Percentiles rank a stretch among this genome's conserved stretches.
These are phyloP conservation scores for Geotrichum carabidarum DNA, from an alignment of 1,139 yeast genomes.

Conservation along the genomic window DNA sequence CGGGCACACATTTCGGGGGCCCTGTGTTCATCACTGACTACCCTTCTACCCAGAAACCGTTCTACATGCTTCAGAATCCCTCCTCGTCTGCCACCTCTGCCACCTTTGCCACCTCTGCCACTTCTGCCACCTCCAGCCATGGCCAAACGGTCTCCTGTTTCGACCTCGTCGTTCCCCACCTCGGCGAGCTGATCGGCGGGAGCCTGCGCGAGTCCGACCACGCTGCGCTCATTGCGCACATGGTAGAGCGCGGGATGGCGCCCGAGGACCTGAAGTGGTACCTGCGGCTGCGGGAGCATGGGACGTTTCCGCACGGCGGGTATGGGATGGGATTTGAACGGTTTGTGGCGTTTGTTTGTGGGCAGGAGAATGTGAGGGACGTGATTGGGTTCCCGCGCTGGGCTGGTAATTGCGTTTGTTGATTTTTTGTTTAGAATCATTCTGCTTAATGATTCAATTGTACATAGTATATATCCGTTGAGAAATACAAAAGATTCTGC, in stretches of 20 bases:
- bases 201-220: constrained; percentile 78
- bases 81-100: constrained; percentile 36
- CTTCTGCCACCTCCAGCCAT: not conserved
- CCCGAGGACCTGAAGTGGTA: constrained; percentile 72
- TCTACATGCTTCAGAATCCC: constrained; percentile 69
- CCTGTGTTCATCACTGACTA: constrained; percentile 92
- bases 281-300: constrained; percentile 62
- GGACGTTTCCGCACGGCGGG: constrained; percentile 92
- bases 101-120: too few relatives aligned
- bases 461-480: not conserved
- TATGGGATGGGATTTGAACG: constrained; percentile 95
- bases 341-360: constrained; percentile 64
- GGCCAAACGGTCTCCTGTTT: constrained; percentile 76
- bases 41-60: constrained; percentile 75
- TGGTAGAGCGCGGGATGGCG: constrained; percentile 42
- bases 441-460: not conserved
- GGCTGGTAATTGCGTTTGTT: constrained; percentile 47
- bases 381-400: constrained; percentile 78
- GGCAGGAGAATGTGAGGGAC: constrained; percentile 73
- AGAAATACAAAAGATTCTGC: too few relatives aligned
- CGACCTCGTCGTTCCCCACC: constrained; percentile 80
- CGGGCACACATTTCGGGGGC: constrained; percentile 58
- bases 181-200: constrained; percentile 97
- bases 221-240: constrained; percentile 45
- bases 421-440: too few relatives aligned